These are phyloP conservation scores for Jamesozyma lodderae DNA, from an alignment of 805 yeast genomes.

Conservation along the genomic window DNA sequence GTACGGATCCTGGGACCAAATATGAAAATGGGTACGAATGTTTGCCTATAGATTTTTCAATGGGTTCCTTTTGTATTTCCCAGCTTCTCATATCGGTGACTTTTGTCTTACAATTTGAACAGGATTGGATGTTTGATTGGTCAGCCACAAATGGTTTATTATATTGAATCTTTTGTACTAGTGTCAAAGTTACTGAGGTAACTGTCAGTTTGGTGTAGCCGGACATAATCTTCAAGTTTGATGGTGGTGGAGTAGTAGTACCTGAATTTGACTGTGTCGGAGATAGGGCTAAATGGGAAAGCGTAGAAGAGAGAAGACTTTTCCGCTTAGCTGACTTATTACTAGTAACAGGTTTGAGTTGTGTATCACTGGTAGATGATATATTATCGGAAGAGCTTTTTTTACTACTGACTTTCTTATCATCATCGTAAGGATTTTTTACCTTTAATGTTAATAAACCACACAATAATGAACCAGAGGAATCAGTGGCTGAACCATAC, in stretches of 20 bases:
- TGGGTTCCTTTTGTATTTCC: constrained; percentile 63
- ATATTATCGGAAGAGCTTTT: background rate
- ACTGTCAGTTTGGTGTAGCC: constrained; percentile 40
- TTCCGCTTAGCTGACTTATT: constrained; percentile 9
- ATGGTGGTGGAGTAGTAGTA: background rate
- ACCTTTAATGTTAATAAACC: constrained; percentile 65
- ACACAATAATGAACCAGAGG: constrained; percentile 77
- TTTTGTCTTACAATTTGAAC: constrained; percentile 49
- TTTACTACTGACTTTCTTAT: background rate
- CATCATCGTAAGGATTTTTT: constrained; percentile 21
- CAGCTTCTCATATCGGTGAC: constrained; percentile 68
- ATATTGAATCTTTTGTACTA: constrained; percentile 64
- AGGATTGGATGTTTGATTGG: constrained; percentile 36
- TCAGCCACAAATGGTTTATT: constrained; percentile 59
- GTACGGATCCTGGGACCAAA: constrained; percentile 77
- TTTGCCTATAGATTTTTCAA: constrained; percentile 52
- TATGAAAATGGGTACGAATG: constrained; percentile 92
- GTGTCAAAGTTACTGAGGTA: constrained; percentile 49
- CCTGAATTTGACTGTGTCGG: constrained; percentile 6
- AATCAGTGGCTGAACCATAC: constrained; percentile 69
- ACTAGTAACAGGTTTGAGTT: constrained; percentile 14
- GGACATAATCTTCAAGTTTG: constrained; percentile 8
- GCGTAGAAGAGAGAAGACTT: constrained; percentile 15
- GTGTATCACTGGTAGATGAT: constrained; percentile 4
- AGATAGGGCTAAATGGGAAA: constrained; percentile 18